Conservation (phyloP, 176 grass and related monocot genomes). For the Hordeum vulgare region DNA sequence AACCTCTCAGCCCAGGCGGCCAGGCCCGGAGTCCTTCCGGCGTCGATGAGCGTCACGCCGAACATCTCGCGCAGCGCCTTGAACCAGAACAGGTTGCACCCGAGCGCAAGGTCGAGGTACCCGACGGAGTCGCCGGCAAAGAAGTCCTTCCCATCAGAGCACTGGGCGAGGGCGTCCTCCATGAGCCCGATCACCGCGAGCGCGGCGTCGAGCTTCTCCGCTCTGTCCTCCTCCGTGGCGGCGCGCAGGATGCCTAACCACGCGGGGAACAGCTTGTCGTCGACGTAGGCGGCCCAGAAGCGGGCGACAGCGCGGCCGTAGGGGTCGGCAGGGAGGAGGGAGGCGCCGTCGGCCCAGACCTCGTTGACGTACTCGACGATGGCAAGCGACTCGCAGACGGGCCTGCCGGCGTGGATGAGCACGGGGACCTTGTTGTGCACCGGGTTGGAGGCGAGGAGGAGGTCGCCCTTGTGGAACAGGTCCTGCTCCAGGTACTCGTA, state of each 20-base stretch:
- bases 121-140: background rate
- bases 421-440: background rate
- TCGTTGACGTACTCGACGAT: background rate
- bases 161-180: background rate
- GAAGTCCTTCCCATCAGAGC: background rate
- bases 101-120: background rate
- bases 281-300: background rate
- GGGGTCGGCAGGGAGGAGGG: background rate
- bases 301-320: background rate
- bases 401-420: background rate
- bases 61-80: background rate
- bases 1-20: background rate
- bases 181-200: background rate
- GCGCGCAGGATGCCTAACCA: background rate
- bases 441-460: background rate
- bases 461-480: background rate
- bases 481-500: constrained; percentile 23
- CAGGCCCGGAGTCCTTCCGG: background rate
- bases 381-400: background rate
- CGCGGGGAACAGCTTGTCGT: background rate
- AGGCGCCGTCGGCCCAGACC: background rate
- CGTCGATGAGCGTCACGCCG: background rate
- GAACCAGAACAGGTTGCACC: background rate
- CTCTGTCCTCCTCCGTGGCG: background rate
- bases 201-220: background rate